phyloP scores from a whole-genome alignment of 2,329 filamentous ascomycete genomes.

The Purpureocillium takamizusanense region DNA sequence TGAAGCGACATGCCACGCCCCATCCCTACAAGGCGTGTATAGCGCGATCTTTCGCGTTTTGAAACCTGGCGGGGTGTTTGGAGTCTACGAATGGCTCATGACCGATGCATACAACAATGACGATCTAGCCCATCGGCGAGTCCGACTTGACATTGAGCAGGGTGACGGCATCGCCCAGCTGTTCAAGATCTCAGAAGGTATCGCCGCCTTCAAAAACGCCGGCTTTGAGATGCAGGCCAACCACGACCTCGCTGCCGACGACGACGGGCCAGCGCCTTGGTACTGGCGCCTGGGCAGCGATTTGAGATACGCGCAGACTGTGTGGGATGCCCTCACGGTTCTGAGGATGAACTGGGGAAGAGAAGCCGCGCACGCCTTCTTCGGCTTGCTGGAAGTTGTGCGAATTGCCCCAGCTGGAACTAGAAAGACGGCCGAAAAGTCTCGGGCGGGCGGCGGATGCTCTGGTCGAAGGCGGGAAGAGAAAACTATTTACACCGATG shows the following conservation, averaged over 20 bases:
- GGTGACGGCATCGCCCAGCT: conserved; percentile 94
- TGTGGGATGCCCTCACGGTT: conserved; percentile 68
- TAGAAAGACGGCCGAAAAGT: conserved; percentile 76
- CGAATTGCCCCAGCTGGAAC: conserved; percentile 68
- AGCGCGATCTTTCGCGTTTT: conserved; percentile 83
- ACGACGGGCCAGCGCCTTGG: conserved; percentile 57
- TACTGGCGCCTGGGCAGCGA: conserved; percentile 77
- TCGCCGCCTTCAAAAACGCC: conserved; percentile 71
- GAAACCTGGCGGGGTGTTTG: conserved; percentile 89
- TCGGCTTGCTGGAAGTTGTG: conserved; percentile 62
- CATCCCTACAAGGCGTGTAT: conserved; percentile 79
- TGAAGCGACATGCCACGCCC: conserved; percentile 87
- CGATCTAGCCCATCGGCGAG: conserved; percentile 72
- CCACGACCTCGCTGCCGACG: conserved; percentile 46
- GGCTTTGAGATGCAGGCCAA: conserved; percentile 64
- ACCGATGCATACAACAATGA: conserved; percentile 86
- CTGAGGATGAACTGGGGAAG: conserved; percentile 77
- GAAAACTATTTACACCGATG: conserved; percentile 92
- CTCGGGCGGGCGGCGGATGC: conserved; percentile 68
- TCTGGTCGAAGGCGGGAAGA: conserved; percentile 70
- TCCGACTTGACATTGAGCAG: conserved; percentile 83
- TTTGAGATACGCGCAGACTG: conserved; percentile 64
- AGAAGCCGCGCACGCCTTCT: conserved; percentile 58
- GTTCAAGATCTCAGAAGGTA: conserved; percentile 71
- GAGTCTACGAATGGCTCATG: conserved; percentile 97